Evolutionary conservation across 768 basidiomycete genomes (phyloP), one percentile per base, ranked within the genome.

Genomic region (Neoboletus subvelutipes): DNA sequence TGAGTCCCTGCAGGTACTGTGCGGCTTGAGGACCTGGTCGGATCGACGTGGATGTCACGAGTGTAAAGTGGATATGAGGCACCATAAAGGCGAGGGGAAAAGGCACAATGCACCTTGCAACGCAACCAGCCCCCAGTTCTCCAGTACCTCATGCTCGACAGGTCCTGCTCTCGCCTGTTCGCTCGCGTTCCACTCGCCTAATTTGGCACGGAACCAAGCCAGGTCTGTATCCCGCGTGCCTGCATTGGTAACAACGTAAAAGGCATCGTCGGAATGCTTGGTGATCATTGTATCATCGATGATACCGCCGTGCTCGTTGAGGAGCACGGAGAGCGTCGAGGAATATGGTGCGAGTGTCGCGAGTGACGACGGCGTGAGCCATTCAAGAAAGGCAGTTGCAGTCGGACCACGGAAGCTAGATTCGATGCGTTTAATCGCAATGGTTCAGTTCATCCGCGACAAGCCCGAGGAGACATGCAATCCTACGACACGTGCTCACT

Each of bases 161-260:
- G 82, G 79, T 0, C 86, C 87, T 4, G 72, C 75, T 11, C 54
- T 60, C 3, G 77, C 82, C 17, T 69, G 67, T 52, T 79, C 80
- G 45, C 79, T 77, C 13, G 74, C 70, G 64, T 96, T 96, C 94
- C 94, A 98, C 64, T 88, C 85, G 11, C 75, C 74, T 3, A 98
- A 70, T 65, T 85, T 84, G 41, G 75, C 70, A 28, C 67, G 64
- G 65, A 98, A 86, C 89, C 91, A 94, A 3, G 83, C 76, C 10
- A 94, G 78, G 66, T 97, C 96, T 60, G 84, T 81, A 3, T 85
- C 84, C 26, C 93, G 81, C 39, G 96, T 76, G 2, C 92, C 94
- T 1, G 96, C 97, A 68, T 98, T 98, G 0, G 96, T 99, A 24
- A 99, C 96, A 53, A 98, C 88, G 68, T 98, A 99, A 75, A 85